A percentile compares a stretch with the other conserved stretches of the same genome.
Conservation (phyloP, 352 stramenopile species). For the Phytophthora hybrid region DNA sequence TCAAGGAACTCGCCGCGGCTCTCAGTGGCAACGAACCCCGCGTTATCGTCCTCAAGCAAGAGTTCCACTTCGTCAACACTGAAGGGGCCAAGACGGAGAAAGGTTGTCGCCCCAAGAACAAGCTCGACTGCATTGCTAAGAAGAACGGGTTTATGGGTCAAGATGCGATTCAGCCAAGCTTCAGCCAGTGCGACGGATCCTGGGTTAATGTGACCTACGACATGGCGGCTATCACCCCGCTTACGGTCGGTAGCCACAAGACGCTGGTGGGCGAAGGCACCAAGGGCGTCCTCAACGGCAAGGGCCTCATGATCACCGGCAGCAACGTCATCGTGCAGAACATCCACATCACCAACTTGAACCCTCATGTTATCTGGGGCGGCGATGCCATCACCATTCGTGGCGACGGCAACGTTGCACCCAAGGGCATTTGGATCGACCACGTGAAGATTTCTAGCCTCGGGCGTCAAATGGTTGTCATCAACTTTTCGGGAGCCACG, state of each 20-base stretch:
- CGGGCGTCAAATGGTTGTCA: constrained; percentile 50
- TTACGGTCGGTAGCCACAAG: constrained; percentile 44
- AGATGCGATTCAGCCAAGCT: constrained; percentile 50
- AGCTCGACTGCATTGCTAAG: constrained; percentile 49
- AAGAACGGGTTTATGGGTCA: constrained; percentile 59
- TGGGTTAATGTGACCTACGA: constrained; percentile 35
- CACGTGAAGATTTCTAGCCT: constrained; percentile 51
- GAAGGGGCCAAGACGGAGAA: constrained; percentile 54
- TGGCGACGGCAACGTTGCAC: constrained; percentile 19
- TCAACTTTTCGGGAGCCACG: constrained; percentile 32
- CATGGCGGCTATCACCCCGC: constrained; percentile 27
- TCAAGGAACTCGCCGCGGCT: constrained; percentile 48
- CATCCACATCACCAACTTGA: constrained; percentile 58
- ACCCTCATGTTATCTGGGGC: constrained; percentile 49
- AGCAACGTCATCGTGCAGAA: constrained; percentile 61
- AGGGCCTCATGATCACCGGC: constrained; percentile 41
- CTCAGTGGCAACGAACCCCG: constrained; percentile 41
- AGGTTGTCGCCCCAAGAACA: constrained; percentile 46
- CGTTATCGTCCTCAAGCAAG: constrained; percentile 60
- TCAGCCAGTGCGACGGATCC: constrained; percentile 43
- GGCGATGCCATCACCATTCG: constrained; percentile 34
- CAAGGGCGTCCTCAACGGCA: constrained; percentile 48
- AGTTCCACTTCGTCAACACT: constrained; percentile 51
- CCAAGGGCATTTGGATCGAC: constrained; percentile 53
- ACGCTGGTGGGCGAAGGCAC: constrained; percentile 50